phyloP scores from a whole-genome alignment of 2,329 filamentous ascomycete species.

The Phaeosphaeria sp. region DNA sequence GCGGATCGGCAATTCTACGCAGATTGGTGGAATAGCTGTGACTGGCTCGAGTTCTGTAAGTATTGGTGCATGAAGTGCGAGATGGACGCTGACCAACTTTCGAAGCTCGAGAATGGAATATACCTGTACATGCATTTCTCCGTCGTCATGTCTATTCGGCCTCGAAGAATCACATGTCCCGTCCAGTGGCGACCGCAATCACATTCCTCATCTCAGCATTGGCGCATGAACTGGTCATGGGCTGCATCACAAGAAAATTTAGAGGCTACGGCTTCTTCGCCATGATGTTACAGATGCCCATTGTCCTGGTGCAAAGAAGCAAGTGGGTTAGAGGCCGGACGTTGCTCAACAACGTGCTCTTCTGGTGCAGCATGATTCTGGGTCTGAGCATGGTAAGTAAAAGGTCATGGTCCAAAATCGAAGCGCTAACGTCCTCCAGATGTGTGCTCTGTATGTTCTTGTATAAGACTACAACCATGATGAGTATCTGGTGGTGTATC shows the following conservation, averaged over 20 bases:
- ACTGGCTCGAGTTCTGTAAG: constrained; percentile 94
- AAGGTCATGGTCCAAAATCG: not conserved
- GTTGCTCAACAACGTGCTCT: constrained; percentile 77
- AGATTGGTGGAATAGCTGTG: constrained; percentile 75
- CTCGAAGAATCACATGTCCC: constrained; percentile 76
- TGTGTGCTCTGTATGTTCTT: constrained; percentile 50
- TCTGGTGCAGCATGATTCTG: constrained; percentile 91
- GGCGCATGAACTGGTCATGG: constrained; percentile 95
- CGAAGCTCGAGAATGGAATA: constrained; percentile 69
- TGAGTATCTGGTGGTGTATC: not conserved
- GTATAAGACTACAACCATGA: constrained; percentile 24
- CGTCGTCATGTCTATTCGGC: constrained; percentile 92
- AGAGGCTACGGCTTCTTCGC: constrained; percentile 91
- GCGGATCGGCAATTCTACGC: constrained; percentile 93
- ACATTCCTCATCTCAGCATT: constrained; percentile 91
- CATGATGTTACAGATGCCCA: constrained; percentile 96
- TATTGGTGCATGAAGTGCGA: constrained; percentile 54
- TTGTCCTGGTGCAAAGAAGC: constrained; percentile 88
- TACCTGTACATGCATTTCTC: constrained; percentile 96
- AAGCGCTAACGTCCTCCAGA: constrained; percentile 30
- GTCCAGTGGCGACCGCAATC: constrained; percentile 79
- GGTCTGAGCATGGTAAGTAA: constrained; percentile 76
- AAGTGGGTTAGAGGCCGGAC: constrained; percentile 75
- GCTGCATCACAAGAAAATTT: constrained; percentile 96
- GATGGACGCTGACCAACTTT: not conserved